Base-by-base conservation (phyloP, 1,284 basidiomycete species). In the Polyporus tsugae region DNA sequence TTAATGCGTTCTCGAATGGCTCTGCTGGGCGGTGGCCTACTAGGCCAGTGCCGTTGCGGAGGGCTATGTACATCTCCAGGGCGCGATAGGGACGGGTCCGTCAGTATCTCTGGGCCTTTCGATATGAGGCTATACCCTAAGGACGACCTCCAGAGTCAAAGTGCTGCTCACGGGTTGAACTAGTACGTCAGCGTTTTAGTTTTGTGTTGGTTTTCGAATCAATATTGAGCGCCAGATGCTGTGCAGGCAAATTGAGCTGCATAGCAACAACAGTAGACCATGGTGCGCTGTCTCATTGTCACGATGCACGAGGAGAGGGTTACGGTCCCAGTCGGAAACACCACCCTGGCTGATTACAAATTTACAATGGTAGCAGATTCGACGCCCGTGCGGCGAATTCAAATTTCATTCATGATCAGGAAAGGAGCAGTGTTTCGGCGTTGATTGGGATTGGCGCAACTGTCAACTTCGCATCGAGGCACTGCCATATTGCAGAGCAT, bases 61-160 rank as follows among this genome's bases (percentile, higher is more conserved):
- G 76, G 87, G 88, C 5, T 88, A 88, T 77, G 81, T 87, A n/a
- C 81, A 82, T 68, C 77, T 86, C 29, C 82, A 82, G 64, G 71
- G 78, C 0, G 78, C 72, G 13, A 78, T 84, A 66, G 75, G 22
- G 71, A 74, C 38, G 76, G 77, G 0, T 72, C 75, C 0, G 60
- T 81, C 52, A 64, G 63, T 7, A 79, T 81, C n/a, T 76, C 81
- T 55, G 76, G 81, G 4, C 80, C 80, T 2, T 71, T 69, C n/a
- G 78, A 77, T 13, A 78, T 86, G 33, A 72, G 73, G 22, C 82
- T 83, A 22, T 82, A 82, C 70, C 73, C 84, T 62, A 77, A 67
- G 35, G 63, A 80, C 10, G 73, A 78, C 22, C 73, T 85, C 11
- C 78, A 80, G 39, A 77, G 82, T 10, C 78, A 33, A n/a, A n/a